Base-by-base conservation (phyloP, 2,329 filamentous ascomycete genomes). In the Pestalotiopsis sp. region DNA sequence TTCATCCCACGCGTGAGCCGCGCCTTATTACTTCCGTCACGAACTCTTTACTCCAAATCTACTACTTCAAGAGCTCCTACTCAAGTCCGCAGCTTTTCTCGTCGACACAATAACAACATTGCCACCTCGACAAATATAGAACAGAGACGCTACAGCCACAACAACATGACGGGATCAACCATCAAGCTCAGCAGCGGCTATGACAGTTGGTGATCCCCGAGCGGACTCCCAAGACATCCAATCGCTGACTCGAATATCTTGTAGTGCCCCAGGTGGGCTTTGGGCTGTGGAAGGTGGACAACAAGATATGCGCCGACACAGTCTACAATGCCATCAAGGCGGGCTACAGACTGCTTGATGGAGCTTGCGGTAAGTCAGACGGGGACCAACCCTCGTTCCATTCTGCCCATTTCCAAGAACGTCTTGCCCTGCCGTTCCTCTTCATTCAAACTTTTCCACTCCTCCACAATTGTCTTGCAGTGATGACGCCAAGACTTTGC, bases 281-380 rank as follows among this genome's bases (percentile, higher is more conserved):
- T 78, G 91, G 91, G 69, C 87, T 95, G 73, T 96, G 93, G 93
- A 96, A 96, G 84, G 92, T 96, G 72, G 89, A 89, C 80, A 92
- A 92, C 73, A 87, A 89, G 67, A 90, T 89, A 67, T 90, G 88
- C 77, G 90, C 93, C 75, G 92, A 95, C 75, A 89, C 88, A 70
- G 90, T 95, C 74, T 95, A 95, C 86, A 91, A 94, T 71, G 89
- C 89, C 77, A 89, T 90, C 83, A 90, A 90, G 83, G 81, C 82
- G 65, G 88, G 88, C 56, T 90, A 90, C 80, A 84, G 88, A 74
- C 81, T 90, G 56, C 84, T 90, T 66, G 88, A 90, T 73, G 87
- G 88, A 73, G 88, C 88, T 68, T 87, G 84, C 75, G 87, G 87
- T 88, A 82, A 78, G 86, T 83, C 41, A 70, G 12, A 39, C 9